Evolutionary conservation across 768 basidiomycete genomes (phyloP).

Genomic region (Tylopilus intermedius): DNA sequence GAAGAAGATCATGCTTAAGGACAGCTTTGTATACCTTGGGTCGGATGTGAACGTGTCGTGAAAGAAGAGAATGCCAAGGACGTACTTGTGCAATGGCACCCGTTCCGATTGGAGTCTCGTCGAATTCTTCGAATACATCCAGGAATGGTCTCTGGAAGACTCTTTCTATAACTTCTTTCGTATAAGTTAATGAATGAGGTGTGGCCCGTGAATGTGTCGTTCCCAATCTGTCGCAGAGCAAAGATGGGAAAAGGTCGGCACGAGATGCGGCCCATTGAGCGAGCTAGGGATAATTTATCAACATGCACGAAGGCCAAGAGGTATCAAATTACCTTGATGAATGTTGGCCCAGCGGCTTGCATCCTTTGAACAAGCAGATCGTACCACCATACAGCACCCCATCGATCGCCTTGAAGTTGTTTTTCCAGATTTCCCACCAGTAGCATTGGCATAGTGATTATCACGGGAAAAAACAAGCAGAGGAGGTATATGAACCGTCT

Average conservation of each 20-base stretch:
- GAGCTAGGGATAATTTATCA: constrained; percentile 45
- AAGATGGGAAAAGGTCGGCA: constrained; percentile 85
- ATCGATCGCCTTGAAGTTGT: constrained; percentile 65
- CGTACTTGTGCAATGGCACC: constrained; percentile 90
- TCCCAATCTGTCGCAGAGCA: constrained; percentile 80
- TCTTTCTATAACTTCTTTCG: constrained; percentile 71
- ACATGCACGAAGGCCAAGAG: constrained; percentile 5
- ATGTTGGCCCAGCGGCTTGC: constrained; percentile 94
- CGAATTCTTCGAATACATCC: constrained; percentile 89
- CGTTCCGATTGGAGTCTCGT: constrained; percentile 84
- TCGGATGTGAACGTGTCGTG: not conserved
- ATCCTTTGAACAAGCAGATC: constrained; percentile 80
- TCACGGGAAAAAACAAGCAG: constrained; percentile 80
- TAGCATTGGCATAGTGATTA: constrained; percentile 80
- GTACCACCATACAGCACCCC: constrained; percentile 99
- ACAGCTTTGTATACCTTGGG: constrained; percentile 81
- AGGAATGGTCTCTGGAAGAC: constrained; percentile 82
- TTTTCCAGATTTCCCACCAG: constrained; percentile 56
- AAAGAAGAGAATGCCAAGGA: constrained; percentile 17
- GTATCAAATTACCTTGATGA: constrained; percentile 71
- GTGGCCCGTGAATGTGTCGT: constrained; percentile 84
- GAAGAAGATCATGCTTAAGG: constrained; percentile 78
- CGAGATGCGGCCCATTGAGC: constrained; percentile 98
- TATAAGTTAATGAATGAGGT: constrained; percentile 76
- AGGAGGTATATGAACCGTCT: constrained; percentile 80